Percentiles rank a stretch among this genome's conserved stretches.
phyloP scores from a whole-genome alignment of 768 basidiomycete species.

The Mycena galopus region DNA sequence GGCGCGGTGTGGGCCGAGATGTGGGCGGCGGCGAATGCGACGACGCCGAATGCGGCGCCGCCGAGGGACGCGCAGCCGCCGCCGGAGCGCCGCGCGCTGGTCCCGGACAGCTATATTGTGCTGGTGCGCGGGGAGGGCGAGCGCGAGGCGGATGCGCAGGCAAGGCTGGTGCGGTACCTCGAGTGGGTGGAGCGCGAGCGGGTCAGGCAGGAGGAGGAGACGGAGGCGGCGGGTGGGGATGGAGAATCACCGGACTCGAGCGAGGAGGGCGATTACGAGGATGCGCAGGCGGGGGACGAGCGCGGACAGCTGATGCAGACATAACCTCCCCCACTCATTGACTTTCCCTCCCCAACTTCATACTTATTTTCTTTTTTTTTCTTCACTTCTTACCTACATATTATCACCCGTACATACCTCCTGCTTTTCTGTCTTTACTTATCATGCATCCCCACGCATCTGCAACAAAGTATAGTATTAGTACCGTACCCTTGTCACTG shows the following conservation, averaged over 20 bases:
- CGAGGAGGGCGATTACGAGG: conserved; percentile 20
- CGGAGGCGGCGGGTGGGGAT: neutral
- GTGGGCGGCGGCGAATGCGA: conserved; percentile 14
- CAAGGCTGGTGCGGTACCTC: conserved; percentile 20
- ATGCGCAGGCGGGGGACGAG: conserved; percentile 9
- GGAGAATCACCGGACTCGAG: conserved; percentile 1
- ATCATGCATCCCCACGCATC: neutral
- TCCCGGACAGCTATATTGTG: conserved; percentile 34
- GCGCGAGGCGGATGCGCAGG: conserved; percentile 27
- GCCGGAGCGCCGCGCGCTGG: conserved; percentile 26
- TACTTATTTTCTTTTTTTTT: neutral
- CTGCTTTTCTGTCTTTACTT: neutral
- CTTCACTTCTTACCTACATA: neutral
- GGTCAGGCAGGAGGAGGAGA: conserved; percentile 19
- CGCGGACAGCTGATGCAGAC: neutral
- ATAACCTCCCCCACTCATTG: neutral
- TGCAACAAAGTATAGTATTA: neutral
- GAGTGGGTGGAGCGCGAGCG: conserved; percentile 29
- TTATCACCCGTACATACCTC: neutral
- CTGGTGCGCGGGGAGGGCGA: conserved; percentile 34
- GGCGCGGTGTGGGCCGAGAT: conserved; percentile 26
- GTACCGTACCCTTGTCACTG: too few relatives aligned
- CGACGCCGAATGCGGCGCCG: neutral
- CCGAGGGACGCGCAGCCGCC: neutral
- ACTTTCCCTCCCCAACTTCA: neutral